Base-by-base conservation (phyloP, 441 rosid species). In the Gossypium davidsonii region DNA sequence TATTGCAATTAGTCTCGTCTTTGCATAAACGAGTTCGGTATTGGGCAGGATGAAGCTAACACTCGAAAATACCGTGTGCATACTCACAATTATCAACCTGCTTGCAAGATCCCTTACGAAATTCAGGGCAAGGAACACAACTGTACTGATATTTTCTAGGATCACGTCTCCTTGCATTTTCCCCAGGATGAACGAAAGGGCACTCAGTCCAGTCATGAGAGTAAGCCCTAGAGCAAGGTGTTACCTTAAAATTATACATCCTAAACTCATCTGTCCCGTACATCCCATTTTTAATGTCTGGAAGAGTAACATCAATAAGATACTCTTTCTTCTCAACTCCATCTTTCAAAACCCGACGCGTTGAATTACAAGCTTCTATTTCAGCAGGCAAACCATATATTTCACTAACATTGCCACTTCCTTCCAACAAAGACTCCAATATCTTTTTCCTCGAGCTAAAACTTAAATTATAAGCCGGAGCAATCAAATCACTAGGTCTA, bases 31-130 rank as follows among this genome's bases (percentile, higher is more conserved):
- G 85, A 2, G 91, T 89, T 37, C 89, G 56, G 73, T 89, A 89
- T 76, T 89, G 94, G 14, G 91, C 90, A 18, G 94, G 94, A 76
- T 89, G 94, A 62, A 89, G 90, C 94, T 91, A 89, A 61, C 89
- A 85, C 83, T 89, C 91, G 39, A 89, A 89, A 64, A 89, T 83
- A 58, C 91, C 94, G 58, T 89, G 94, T 21, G 94, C 91, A 67
- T 89, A 89, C 72, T 87, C 94, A 49, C 94, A 89, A 49, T 73
- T 31, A 73, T 89, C 94, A 0, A 90, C 90, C 78, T 87, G 83
- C 39, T 84, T 77, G 73, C 94, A 89, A 1, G 88, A 79, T 14
- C 94, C 94, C 74, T 86, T 89, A 1, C 94, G 86, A 39, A 87
- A 89, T 66, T 89, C 91, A 0, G 94, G 94, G 71, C 94, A 89